phyloP scores from a whole-genome alignment of 768 basidiomycete genomes.

The Hortiboletus campestris region DNA sequence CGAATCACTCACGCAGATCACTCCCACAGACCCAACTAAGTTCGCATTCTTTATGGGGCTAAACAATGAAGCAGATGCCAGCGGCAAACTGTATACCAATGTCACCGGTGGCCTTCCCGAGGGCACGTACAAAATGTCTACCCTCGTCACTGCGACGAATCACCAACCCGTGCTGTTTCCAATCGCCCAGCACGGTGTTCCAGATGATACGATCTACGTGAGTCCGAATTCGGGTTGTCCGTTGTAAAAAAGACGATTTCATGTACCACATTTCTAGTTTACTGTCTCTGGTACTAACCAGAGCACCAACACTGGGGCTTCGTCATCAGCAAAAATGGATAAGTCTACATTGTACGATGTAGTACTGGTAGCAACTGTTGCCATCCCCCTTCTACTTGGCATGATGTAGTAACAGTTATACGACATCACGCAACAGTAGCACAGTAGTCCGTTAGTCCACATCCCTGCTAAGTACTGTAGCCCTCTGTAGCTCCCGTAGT shows the following conservation, averaged over 20 bases:
- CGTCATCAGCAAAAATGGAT: too few species aligned
- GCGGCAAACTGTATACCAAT: conserved; percentile 44
- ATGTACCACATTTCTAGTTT: conserved; percentile 21
- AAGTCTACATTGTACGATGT: too few species aligned
- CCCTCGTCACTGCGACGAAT: conserved; percentile 47
- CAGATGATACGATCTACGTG: conserved; percentile 44
- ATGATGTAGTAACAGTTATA: too few species aligned
- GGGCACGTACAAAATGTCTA: conserved; percentile 48
- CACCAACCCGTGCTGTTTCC: conserved; percentile 40
- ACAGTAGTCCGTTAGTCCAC: too few species aligned
- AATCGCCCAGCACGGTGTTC: conserved; percentile 40
- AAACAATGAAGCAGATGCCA: conserved; percentile 41
- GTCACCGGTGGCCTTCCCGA: conserved; percentile 54
- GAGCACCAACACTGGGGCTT: conserved; percentile 7
- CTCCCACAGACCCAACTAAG: conserved; percentile 44
- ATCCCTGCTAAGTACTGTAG: too few species aligned
- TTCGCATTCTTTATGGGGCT: conserved; percentile 63
- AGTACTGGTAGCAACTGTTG: too few species aligned
- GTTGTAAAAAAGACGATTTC: background rate
- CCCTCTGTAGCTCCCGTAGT: too few species aligned
- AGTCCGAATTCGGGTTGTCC: conserved; percentile 9
- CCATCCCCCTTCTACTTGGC: too few species aligned
- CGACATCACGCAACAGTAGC: too few species aligned
- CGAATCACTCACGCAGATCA: conserved; percentile 45
- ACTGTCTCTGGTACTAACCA: conserved; percentile 17